Conservation (phyloP, 2,329 filamentous ascomycete species). For the Penicillium italicum region DNA sequence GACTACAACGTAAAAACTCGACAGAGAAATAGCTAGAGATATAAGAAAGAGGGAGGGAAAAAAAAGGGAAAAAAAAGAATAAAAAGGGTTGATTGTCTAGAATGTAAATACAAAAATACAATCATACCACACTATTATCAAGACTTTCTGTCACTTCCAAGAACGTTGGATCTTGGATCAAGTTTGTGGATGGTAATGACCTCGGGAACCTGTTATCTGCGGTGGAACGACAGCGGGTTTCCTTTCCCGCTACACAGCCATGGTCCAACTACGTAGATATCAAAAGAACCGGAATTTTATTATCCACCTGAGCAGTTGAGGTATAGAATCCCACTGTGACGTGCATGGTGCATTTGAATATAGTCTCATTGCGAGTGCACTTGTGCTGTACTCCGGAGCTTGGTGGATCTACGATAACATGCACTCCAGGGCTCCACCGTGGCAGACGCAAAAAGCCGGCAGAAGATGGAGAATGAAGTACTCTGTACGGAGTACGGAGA, state of each 20-base stretch:
- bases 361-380: not conserved
- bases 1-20: not conserved
- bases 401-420: constrained; percentile 5
- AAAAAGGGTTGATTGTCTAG: not conserved
- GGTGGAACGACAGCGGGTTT: not conserved
- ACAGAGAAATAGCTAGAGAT: not conserved
- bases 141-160: not conserved
- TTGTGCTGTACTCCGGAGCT: constrained; percentile 21
- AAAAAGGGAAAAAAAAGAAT: not conserved
- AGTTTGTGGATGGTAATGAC: not conserved
- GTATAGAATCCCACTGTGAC: constrained; percentile 19
- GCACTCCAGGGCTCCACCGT: constrained; percentile 14
- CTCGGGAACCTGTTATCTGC: not conserved
- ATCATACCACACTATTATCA: constrained; percentile 3
- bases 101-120: not conserved
- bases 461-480: constrained; percentile 4
- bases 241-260: constrained; percentile 1
- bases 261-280: not conserved
- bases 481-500: not conserved
- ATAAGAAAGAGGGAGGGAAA: not conserved
- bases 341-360: constrained; percentile 21
- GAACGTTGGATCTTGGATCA: not conserved
- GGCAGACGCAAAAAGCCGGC: constrained; percentile 20
- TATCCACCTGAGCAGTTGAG: not conserved
- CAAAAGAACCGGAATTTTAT: not conserved